Conservation (phyloP, 352 stramenopile genomes). For the Pythium pectinolyticum region DNA sequence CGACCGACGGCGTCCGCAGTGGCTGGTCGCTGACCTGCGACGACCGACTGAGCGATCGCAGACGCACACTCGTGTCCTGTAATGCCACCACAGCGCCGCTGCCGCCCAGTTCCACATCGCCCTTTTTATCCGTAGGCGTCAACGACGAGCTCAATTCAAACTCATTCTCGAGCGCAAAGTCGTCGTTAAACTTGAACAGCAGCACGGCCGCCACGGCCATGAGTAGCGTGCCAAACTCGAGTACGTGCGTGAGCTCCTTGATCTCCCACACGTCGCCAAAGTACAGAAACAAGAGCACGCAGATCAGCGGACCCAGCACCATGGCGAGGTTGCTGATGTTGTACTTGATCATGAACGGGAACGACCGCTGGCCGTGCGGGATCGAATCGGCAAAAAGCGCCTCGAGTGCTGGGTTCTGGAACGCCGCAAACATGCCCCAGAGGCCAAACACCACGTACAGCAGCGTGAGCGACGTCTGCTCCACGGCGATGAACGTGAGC, state of each 20-base stretch:
- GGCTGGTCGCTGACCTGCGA: slow-evolving; percentile 32
- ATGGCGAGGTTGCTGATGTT: slow-evolving; percentile 53
- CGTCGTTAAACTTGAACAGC: slow-evolving; percentile 82
- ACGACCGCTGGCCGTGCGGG: slow-evolving; percentile 56
- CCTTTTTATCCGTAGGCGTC: slow-evolving; percentile 8
- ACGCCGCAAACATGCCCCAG: slow-evolving; percentile 79
- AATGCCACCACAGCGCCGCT: background rate
- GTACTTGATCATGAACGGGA: slow-evolving; percentile 79
- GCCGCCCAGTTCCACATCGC: background rate
- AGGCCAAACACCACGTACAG: slow-evolving; percentile 69
- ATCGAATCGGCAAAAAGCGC: slow-evolving; percentile 87
- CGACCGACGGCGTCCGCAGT: slow-evolving; percentile 62
- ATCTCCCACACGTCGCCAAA: slow-evolving; percentile 82
- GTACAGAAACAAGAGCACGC: slow-evolving; percentile 59
- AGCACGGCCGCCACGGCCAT: slow-evolving; percentile 55
- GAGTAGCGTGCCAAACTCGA: slow-evolving; percentile 62
- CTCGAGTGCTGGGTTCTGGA: slow-evolving; percentile 74
- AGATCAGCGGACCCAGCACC: slow-evolving; percentile 54
- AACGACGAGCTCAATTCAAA: slow-evolving; percentile 48
- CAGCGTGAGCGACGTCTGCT: slow-evolving; percentile 39
- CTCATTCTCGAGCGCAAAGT: slow-evolving; percentile 69
- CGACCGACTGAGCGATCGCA: slow-evolving; percentile 9
- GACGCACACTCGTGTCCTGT: too few relatives aligned
- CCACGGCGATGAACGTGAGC: slow-evolving; percentile 48
- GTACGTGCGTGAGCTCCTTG: slow-evolving; percentile 59